A percentile compares a stretch with the other conserved stretches of the same genome.
These are phyloP conservation scores for Cercospora sp. DNA, from an alignment of 2,329 filamentous ascomycete genomes.

Conservation along the genomic window DNA sequence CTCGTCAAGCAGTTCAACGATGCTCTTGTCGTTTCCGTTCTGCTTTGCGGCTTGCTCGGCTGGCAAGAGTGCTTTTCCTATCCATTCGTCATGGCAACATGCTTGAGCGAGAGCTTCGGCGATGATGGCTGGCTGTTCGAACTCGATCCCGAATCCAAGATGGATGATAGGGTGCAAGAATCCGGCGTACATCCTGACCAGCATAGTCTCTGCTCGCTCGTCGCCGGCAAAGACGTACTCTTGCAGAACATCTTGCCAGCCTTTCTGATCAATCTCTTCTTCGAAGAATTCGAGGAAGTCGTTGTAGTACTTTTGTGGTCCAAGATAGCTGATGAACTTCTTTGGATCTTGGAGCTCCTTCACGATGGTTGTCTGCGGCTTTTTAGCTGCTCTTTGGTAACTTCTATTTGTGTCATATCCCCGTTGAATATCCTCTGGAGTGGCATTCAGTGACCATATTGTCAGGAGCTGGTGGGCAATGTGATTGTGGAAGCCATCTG, in stretches of 20 bases:
- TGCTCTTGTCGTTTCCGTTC: slow-evolving; percentile 37
- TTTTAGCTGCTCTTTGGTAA: slow-evolving; percentile 61
- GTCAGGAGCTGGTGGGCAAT: slow-evolving; percentile 76
- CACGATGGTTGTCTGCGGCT: slow-evolving; percentile 51
- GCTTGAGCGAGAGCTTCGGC: slow-evolving; percentile 78
- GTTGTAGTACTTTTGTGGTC: slow-evolving; percentile 63
- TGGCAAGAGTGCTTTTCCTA: slow-evolving; percentile 55
- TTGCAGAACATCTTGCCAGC: slow-evolving; percentile 62
- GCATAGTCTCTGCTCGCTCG: slow-evolving; percentile 65
- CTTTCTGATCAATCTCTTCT: slow-evolving; percentile 64
- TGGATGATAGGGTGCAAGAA: slow-evolving; percentile 78
- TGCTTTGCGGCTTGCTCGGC: slow-evolving; percentile 53
- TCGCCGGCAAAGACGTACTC: slow-evolving; percentile 70
- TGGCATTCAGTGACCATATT: slow-evolving; percentile 72
- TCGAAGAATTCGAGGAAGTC: slow-evolving; percentile 79
- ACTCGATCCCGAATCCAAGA: slow-evolving; percentile 81
- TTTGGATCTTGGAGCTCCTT: slow-evolving; percentile 58
- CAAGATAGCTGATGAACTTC: slow-evolving; percentile 60
- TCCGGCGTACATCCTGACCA: slow-evolving; percentile 67
- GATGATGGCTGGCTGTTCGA: slow-evolving; percentile 75
- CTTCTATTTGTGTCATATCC: slow-evolving; percentile 64
- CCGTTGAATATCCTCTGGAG: slow-evolving; percentile 57
- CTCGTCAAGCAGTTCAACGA: slow-evolving; percentile 63
- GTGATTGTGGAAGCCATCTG: slow-evolving; percentile 74
- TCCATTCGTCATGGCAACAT: slow-evolving; percentile 64